A percentile compares a stretch with the other conserved stretches of the same genome.
Evolutionary conservation across 208 protist genomes (phyloP).

Genomic region (Trypanosoma congolense): DNA sequence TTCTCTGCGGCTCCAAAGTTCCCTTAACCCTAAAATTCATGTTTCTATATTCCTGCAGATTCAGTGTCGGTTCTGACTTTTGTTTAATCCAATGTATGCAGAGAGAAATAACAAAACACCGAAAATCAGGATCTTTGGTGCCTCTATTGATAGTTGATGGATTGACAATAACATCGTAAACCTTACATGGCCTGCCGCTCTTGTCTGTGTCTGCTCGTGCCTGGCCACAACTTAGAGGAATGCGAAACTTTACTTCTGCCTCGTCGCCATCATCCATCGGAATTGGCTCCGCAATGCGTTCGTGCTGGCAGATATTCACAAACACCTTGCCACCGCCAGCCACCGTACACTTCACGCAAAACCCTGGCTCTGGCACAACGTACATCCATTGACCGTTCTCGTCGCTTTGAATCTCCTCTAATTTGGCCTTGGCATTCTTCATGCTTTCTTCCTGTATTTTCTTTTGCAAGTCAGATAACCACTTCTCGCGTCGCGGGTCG

Average conservation of each 20-base stretch:
- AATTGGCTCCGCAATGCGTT: slow-evolving; percentile 81
- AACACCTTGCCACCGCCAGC: slow-evolving; percentile 77
- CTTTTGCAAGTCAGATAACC: slow-evolving; percentile 65
- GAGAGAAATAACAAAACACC: slow-evolving; percentile 78
- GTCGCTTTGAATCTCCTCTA: slow-evolving; percentile 83
- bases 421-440: slow-evolving; percentile 47
- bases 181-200: slow-evolving; percentile 75
- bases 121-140: slow-evolving; percentile 72
- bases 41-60: slow-evolving; percentile 79
- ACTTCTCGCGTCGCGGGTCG: slow-evolving; percentile 59
- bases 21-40: slow-evolving; percentile 88
- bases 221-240: slow-evolving; percentile 86
- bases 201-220: slow-evolving; percentile 81
- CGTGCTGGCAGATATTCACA: slow-evolving; percentile 85
- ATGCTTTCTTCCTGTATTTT: slow-evolving; percentile 59
- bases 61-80: slow-evolving; percentile 86
- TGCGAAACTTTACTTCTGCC: slow-evolving; percentile 71
- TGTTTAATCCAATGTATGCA: slow-evolving; percentile 90
- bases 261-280: slow-evolving; percentile 49
- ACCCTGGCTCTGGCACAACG: slow-evolving; percentile 70
- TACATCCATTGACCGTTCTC: slow-evolving; percentile 89
- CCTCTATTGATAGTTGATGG: slow-evolving; percentile 69
- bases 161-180: slow-evolving; percentile 91
- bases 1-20: slow-evolving; percentile 78
- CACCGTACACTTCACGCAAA: slow-evolving; percentile 80